Evolutionary conservation across 2,329 filamentous ascomycete species (phyloP).

Genomic region (Neoascochyta sp.): DNA sequence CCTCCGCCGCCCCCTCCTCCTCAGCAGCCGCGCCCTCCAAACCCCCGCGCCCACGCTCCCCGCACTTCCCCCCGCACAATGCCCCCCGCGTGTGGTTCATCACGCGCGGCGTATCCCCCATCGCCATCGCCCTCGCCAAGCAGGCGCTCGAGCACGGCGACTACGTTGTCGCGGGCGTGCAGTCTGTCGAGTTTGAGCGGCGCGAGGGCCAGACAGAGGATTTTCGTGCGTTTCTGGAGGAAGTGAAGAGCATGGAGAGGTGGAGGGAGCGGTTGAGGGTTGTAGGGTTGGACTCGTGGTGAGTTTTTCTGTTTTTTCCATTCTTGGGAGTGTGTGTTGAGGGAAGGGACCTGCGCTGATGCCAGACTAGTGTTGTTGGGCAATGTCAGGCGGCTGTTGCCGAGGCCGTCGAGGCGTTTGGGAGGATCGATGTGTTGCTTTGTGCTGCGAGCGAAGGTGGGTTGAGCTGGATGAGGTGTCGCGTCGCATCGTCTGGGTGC

Average conservation of each 20-base stretch:
- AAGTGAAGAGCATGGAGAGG: constrained; percentile 64
- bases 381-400: constrained; percentile 84
- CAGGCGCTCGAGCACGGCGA: constrained; percentile 87
- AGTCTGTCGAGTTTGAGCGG: constrained; percentile 70
- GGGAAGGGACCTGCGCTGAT: no score
- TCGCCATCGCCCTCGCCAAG: constrained; percentile 76
- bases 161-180: constrained; percentile 79
- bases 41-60: constrained; percentile 36
- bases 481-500: no score
- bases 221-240: constrained; percentile 73
- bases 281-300: constrained; percentile 57
- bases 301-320: no score
- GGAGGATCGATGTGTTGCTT: constrained; percentile 81
- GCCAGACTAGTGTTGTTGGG: constrained; percentile 58
- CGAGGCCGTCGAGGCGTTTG: constrained; percentile 79
- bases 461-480: no score
- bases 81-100: constrained; percentile 87
- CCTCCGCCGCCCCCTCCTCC: no score
- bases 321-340: no score
- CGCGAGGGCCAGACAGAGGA: constrained; percentile 68
- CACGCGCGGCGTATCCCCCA: constrained; percentile 78
- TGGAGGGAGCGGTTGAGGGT: constrained; percentile 75
- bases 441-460: constrained; percentile 87
- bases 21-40: constrained; percentile 25
- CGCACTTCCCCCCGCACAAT: constrained; percentile 58